A percentile compares a stretch with the other conserved stretches of the same genome.
Evolutionary conservation across 345 rosid species (phyloP).

Genomic region (Gossypium arboreum): DNA sequence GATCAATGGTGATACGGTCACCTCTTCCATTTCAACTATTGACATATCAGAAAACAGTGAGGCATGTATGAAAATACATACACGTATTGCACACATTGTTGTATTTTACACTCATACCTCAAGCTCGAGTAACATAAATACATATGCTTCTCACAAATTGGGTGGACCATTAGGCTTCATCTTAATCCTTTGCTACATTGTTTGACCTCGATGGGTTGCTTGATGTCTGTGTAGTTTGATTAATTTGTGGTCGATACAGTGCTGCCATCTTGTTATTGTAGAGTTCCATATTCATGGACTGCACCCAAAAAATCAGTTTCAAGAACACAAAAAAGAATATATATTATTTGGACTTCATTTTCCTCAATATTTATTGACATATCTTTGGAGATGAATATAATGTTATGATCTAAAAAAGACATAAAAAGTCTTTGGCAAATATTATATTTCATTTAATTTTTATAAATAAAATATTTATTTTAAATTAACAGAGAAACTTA

Average conservation of each 20-base stretch:
- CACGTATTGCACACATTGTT: not conserved
- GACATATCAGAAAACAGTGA: not conserved
- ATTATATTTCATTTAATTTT: too few relatives aligned
- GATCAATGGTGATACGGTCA: too few relatives aligned
- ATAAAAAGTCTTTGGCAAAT: too few relatives aligned
- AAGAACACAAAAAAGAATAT: too few relatives aligned
- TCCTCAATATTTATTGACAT: too few relatives aligned
- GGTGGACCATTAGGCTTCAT: not conserved
- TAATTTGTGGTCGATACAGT: constrained; percentile 44
- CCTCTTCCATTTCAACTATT: too few relatives aligned
- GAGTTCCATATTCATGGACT: constrained; percentile 53
- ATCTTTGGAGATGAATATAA: too few relatives aligned
- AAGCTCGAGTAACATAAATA: not conserved
- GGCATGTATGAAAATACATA: not conserved
- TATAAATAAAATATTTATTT: too few relatives aligned
- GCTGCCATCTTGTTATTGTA: constrained; percentile 44
- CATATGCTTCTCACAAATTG: not conserved
- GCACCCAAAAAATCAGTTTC: not conserved
- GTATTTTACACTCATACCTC: not conserved
- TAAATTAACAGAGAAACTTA: too few relatives aligned
- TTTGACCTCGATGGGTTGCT: constrained; percentile 23
- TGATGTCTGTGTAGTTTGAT: constrained; percentile 36
- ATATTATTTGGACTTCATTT: too few relatives aligned
- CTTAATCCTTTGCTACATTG: constrained; percentile 1
- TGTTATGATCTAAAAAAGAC: too few relatives aligned